These are phyloP conservation scores for Globisporangium perplexum DNA, from an alignment of 352 stramenopile genomes.

Conservation along the genomic window DNA sequence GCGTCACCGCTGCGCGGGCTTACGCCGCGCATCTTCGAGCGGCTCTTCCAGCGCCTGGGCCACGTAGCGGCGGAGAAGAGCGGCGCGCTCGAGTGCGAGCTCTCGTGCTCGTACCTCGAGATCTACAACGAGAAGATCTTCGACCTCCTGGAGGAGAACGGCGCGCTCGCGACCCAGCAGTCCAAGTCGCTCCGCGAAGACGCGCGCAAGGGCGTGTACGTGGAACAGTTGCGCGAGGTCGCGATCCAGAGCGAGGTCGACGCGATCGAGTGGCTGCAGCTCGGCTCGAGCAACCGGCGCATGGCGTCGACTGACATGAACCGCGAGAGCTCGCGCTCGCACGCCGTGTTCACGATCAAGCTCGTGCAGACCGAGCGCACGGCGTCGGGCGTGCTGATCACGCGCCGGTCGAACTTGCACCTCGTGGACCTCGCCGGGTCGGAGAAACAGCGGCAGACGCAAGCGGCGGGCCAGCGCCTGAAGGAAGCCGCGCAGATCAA, in stretches of 20 bases:
- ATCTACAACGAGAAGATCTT: conserved; percentile 92
- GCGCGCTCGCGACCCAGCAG: conserved; percentile 20
- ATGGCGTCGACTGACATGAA: conserved; percentile 98
- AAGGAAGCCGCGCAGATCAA: conserved; percentile 90
- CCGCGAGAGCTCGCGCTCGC: conserved; percentile 91
- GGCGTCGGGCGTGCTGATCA: conserved; percentile 48
- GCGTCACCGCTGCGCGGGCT: conserved; percentile 56
- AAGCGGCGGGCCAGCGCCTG: conserved; percentile 66
- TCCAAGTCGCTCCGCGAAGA: conserved; percentile 76
- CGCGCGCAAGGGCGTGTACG: conserved; percentile 69
- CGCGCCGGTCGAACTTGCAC: conserved; percentile 69
- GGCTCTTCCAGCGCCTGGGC: conserved; percentile 63
- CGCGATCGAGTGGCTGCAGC: conserved; percentile 66
- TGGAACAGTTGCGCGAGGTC: conserved; percentile 70
- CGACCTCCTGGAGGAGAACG: conserved; percentile 73
- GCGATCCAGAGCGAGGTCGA: conserved; percentile 55
- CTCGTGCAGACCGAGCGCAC: conserved; percentile 83
- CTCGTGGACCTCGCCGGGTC: conserved; percentile 86
- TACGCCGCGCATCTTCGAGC: conserved; percentile 79
- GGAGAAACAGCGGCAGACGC: conserved; percentile 83
- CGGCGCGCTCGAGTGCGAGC: conserved; percentile 42
- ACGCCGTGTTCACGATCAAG: conserved; percentile 97
- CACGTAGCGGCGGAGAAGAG: conserved; percentile 34
- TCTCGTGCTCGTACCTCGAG: conserved; percentile 85
- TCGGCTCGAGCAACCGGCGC: conserved; percentile 85